A percentile compares a stretch with the other conserved stretches of the same genome.
phyloP scores from a whole-genome alignment of 208 protist species.

The Eutreptiella sp. region DNA sequence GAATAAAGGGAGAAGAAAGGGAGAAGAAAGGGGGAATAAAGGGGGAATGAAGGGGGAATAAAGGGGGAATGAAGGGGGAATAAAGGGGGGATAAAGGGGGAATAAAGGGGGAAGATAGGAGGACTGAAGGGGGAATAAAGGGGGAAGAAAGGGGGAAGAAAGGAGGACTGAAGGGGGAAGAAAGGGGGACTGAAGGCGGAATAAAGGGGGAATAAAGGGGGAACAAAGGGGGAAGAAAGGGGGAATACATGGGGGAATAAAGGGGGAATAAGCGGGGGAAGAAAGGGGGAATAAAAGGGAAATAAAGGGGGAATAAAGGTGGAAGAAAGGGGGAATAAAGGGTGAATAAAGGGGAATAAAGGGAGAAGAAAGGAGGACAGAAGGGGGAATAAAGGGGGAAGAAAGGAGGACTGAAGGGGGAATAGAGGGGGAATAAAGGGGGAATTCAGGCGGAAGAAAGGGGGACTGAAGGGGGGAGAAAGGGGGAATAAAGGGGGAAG shows the following conservation, averaged over 20 bases:
- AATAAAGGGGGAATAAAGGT: not conserved
- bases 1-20: too few species aligned
- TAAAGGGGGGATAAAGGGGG: not conserved
- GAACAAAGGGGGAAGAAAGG: not conserved
- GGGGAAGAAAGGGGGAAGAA: conserved; percentile 2
- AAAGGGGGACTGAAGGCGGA: not conserved
- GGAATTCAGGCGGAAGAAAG: conserved; percentile 2
- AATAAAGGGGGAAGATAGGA: conserved; percentile 2
- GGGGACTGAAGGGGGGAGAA: not conserved
- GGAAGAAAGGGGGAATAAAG: conserved; percentile 3
- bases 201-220: too few species aligned
- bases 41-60: too few species aligned
- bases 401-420: not conserved
- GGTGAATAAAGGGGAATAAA: conserved; percentile 10
- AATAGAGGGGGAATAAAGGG: not conserved
- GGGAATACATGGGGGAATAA: not conserved
- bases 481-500: not conserved
- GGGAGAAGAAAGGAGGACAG: not conserved
- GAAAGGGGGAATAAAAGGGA: conserved; percentile 1
- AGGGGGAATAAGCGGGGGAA: not conserved
- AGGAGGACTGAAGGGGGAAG: conserved; percentile 1
- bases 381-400: conserved; percentile 2
- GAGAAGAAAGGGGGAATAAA: too few species aligned
- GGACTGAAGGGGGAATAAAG: not conserved
- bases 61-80: too few species aligned